Conservation (phyloP, 169 alveolate species). For the Plasmodium reichenowi region DNA sequence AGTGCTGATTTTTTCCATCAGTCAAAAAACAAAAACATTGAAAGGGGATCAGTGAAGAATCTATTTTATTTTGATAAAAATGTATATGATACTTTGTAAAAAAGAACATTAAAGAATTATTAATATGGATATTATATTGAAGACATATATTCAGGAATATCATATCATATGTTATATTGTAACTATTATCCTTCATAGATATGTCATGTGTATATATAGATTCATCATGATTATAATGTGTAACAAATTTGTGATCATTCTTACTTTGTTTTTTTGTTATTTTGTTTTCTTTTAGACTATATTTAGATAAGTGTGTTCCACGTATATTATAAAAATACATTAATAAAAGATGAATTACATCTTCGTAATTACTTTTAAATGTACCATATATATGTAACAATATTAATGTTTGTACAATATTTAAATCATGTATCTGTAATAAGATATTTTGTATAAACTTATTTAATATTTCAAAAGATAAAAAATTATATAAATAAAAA, state of each 20-base stretch:
- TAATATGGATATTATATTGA: background rate
- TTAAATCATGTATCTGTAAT: slow-evolving; percentile 1
- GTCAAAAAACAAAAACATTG: slow-evolving; percentile 8
- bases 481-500: slow-evolving; percentile 12
- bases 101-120: slow-evolving; percentile 8
- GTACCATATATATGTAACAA: slow-evolving; percentile 20
- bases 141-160: slow-evolving; percentile 19
- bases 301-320: background rate
- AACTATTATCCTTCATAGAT: no score
- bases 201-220: no score
- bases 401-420: background rate
- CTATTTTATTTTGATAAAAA: background rate
- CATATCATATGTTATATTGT: background rate
- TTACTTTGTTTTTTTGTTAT: background rate
- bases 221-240: no score
- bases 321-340: slow-evolving; percentile 15
- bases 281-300: background rate
- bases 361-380: slow-evolving; percentile 11
- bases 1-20: background rate
- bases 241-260: background rate
- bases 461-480: slow-evolving; percentile 12
- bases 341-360: slow-evolving; percentile 10
- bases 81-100: background rate
- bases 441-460: slow-evolving; percentile 23
- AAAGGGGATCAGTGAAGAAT: background rate